Evolutionary conservation across 2,329 filamentous ascomycete species (phyloP).

Genomic region (Pseudopithomyces maydicus): DNA sequence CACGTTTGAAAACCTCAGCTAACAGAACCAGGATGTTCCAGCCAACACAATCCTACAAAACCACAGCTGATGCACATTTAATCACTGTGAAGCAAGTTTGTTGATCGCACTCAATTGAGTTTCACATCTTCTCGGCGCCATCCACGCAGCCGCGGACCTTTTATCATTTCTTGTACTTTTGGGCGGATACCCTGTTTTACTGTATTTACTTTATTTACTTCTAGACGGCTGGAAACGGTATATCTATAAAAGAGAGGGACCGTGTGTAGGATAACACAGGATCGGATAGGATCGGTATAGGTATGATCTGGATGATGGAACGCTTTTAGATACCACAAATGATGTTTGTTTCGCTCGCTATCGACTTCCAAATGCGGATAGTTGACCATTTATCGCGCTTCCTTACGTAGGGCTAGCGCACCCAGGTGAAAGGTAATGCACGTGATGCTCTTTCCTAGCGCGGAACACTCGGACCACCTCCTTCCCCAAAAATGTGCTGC

Average conservation of each 20-base stretch:
- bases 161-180: conserved; percentile 8
- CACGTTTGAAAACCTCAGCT: conserved; percentile 11
- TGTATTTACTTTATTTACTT: conserved; percentile 2
- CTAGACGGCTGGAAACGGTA: neutral
- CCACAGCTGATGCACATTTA: conserved; percentile 44
- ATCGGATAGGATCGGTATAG: neutral
- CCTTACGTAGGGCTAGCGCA: neutral
- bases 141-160: neutral
- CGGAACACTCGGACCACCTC: conserved; percentile 6
- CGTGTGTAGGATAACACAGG: conserved; percentile 6
- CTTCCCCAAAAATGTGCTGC: conserved; percentile 17
- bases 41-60: conserved; percentile 53
- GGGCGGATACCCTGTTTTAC: conserved; percentile 33
- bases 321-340: neutral
- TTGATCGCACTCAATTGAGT: neutral
- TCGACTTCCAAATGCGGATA: neutral
- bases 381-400: neutral
- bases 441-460: conserved; percentile 5
- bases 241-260: neutral
- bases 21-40: conserved; percentile 50
- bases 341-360: neutral
- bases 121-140: neutral
- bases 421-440: neutral
- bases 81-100: neutral
- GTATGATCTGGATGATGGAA: conserved; percentile 2